Percentiles rank a stretch among this genome's conserved stretches.
Evolutionary conservation across 345 rosid species (phyloP).

Genomic region (Gossypium raimondii): DNA sequence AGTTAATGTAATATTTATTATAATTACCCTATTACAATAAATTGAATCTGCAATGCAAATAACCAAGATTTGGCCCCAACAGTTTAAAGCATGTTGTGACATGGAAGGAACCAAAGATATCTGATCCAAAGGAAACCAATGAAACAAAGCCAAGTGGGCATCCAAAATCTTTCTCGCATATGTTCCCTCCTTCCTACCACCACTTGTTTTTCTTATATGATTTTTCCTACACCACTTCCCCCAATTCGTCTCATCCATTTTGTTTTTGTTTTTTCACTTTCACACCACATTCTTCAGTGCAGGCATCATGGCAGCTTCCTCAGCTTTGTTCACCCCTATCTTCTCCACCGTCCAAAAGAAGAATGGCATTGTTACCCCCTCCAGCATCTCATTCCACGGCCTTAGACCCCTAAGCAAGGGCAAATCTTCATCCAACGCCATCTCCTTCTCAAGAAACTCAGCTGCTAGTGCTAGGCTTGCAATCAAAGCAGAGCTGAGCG

Average conservation of each 20-base stretch:
- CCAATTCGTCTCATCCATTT: not conserved
- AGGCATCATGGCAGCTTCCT: conserved; percentile 24
- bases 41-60: no score
- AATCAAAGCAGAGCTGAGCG: conserved; percentile 66
- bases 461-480: conserved; percentile 1
- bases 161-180: conserved; percentile 27
- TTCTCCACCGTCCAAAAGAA: conserved; percentile 33
- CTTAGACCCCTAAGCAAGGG: conserved; percentile 29
- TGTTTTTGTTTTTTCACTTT: no score
- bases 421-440: conserved; percentile 35
- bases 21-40: no score
- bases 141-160: conserved; percentile 31
- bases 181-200: not conserved
- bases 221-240: not conserved
- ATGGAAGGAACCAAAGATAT: conserved; percentile 17
- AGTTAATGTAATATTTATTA: no score
- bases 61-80: no score
- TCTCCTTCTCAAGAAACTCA: conserved; percentile 25
- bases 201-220: not conserved
- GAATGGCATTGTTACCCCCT: conserved; percentile 23
- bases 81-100: not conserved
- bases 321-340: conserved; percentile 29
- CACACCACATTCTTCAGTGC: no score
- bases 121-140: conserved; percentile 44
- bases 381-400: conserved; percentile 47